A percentile compares a stretch with the other conserved stretches of the same genome.
These are phyloP conservation scores for Neurospora sp. DNA, from an alignment of 2,329 filamentous ascomycete genomes.

Conservation along the genomic window DNA sequence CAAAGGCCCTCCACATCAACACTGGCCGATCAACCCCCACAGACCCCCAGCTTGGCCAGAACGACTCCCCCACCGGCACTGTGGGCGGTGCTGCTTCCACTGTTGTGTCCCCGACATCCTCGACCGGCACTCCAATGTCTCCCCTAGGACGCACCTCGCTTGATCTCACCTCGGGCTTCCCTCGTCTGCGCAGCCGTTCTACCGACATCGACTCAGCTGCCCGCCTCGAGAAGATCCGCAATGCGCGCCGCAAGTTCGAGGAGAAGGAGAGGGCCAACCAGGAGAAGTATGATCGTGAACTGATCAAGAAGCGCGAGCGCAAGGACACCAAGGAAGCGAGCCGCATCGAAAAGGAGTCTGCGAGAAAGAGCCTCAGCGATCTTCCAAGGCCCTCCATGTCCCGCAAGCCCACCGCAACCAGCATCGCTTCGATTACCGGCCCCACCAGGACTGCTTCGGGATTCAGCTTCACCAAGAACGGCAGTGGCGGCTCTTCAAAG, in stretches of 20 bases:
- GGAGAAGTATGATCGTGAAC: slow-evolving; percentile 50
- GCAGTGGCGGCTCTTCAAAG: background rate
- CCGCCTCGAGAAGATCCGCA: slow-evolving; percentile 47
- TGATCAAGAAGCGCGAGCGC: slow-evolving; percentile 48
- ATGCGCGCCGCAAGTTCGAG: slow-evolving; percentile 53
- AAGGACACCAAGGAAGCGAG: slow-evolving; percentile 46
- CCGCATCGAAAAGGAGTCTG: slow-evolving; percentile 36
- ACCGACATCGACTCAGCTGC: slow-evolving; percentile 43
- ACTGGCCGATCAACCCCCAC: slow-evolving; percentile 23
- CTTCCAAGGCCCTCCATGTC: slow-evolving; percentile 4
- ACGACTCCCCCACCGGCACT: slow-evolving; percentile 27
- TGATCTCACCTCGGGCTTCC: slow-evolving; percentile 40
- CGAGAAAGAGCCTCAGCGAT: slow-evolving; percentile 25
- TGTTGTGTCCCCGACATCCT: slow-evolving; percentile 21
- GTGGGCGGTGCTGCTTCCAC: slow-evolving; percentile 17
- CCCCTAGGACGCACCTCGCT: slow-evolving; percentile 46
- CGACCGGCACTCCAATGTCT: slow-evolving; percentile 32
- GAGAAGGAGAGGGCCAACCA: slow-evolving; percentile 52
- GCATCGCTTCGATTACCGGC: background rate
- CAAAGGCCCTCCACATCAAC: slow-evolving; percentile 27
- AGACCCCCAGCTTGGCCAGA: slow-evolving; percentile 27
- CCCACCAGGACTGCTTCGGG: background rate
- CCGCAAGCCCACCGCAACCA: slow-evolving; percentile 19
- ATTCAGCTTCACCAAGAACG: slow-evolving; percentile 5
- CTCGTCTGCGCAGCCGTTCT: slow-evolving; percentile 48